Evolutionary conservation across 441 rosid species (phyloP).

Genomic region (Gossypium davidsonii): DNA sequence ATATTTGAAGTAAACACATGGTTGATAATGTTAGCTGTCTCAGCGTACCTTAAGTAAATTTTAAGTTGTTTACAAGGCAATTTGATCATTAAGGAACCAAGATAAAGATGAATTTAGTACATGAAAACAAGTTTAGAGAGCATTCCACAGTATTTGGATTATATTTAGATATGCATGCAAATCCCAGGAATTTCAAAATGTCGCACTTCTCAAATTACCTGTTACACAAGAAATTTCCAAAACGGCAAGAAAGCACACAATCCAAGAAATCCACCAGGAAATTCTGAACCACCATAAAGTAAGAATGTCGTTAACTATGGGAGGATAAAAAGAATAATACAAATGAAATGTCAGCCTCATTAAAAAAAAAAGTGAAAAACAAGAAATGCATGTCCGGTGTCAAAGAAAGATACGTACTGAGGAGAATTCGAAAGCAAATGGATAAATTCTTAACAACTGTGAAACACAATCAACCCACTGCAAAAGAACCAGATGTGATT

Average conservation of each 20-base stretch:
- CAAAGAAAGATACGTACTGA: conserved; percentile 49
- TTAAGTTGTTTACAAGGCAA: not conserved
- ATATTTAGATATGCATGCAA: not conserved
- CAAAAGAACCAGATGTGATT: conserved; percentile 26
- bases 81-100: not conserved
- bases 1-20: not conserved
- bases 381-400: not conserved
- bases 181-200: not conserved
- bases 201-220: conserved; percentile 41
- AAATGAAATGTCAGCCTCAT: not conserved
- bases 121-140: not conserved
- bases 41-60: not conserved
- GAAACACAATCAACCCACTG: conserved; percentile 99
- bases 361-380: not conserved
- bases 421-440: conserved; percentile 93
- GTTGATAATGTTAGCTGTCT: not conserved
- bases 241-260: conserved; percentile 83
- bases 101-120: not conserved
- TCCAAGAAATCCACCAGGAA: conserved; percentile 95
- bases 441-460: conserved; percentile 90
- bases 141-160: not conserved
- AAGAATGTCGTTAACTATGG: conserved; percentile 11
- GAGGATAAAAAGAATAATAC: conserved; percentile 2
- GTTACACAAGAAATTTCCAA: conserved; percentile 94
- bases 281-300: conserved; percentile 47